Evolutionary conservation across 2,329 filamentous ascomycete species (phyloP), one percentile per base, ranked within the genome.

Genomic region (Hysterium pulicare): DNA sequence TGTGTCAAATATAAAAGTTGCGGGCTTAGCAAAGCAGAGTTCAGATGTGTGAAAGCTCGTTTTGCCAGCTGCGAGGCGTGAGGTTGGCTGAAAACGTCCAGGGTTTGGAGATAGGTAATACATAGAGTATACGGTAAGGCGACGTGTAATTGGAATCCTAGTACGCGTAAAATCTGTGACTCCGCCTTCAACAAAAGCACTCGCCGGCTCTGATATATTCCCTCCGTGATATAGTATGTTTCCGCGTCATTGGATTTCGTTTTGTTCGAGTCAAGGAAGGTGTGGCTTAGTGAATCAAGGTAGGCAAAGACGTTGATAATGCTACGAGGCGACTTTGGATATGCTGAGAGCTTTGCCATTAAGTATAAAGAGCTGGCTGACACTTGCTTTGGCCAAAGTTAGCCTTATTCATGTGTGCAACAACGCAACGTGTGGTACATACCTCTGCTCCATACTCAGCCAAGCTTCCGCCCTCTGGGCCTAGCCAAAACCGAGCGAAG

Each of bases 1-100:
- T 96, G 90, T 2, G 93, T 97, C 21, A 95, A 73, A 64, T 94
- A 96, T 11, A 96, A 73, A 61, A 94, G 74, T 67, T 97, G 91
- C 7, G 93, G 90, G 33, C 86, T 93, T 24, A 96, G 70, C 9
- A 98, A 72, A 2, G 87, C 84, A 6, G 87, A 82, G 64, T 95
- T 97, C n/a, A 97, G 76, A 59, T 95, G 84, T 39, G 83, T 82
- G 33, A 95, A 73, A 0, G 83, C 79, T 31, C 82, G 78, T 40
- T 75, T 73, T 1, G 86, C 79, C 2, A 94, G 73, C 5, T 68
- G 69, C 0, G 78, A 69, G 2, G 69, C 72, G 32, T 63, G 62
- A 2, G 59, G 55, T 19, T 61, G 53, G 33, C 52, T 45, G 48
- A 83, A 76, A 36, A 86, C 84, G 45, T 89, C 87, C 15, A 98